These are phyloP conservation scores for Lathyrus tuberosus DNA, from an alignment of 306 rosid species.

Conservation along the genomic window DNA sequence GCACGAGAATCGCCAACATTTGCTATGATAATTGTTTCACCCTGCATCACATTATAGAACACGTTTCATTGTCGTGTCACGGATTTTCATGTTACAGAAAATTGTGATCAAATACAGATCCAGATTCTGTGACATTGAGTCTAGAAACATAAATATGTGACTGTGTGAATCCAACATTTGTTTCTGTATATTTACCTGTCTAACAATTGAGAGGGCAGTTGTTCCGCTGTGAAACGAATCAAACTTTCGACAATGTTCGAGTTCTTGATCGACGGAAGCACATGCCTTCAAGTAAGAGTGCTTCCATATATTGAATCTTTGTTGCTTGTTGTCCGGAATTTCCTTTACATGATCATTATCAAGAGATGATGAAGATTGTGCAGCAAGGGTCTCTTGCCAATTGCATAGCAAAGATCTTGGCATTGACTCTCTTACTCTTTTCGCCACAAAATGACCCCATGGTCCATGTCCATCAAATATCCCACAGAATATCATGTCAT, in stretches of 20 bases:
- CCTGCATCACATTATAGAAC: slow-evolving; percentile 56
- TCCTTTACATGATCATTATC: slow-evolving; percentile 43
- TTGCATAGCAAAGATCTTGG: slow-evolving; percentile 70
- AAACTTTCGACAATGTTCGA: slow-evolving; percentile 65
- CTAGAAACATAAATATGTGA: background rate
- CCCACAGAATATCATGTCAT: slow-evolving; percentile 89
- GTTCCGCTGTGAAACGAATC: slow-evolving; percentile 88
- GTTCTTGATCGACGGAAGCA: slow-evolving; percentile 79
- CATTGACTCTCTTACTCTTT: slow-evolving; percentile 76
- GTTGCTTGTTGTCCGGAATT: slow-evolving; percentile 51
- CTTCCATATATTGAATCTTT: slow-evolving; percentile 71
- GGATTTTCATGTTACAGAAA: too few species aligned
- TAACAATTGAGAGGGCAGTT: slow-evolving; percentile 81
- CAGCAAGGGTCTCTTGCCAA: slow-evolving; percentile 79
- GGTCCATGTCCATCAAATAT: slow-evolving; percentile 93
- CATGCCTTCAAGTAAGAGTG: slow-evolving; percentile 81
- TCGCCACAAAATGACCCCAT: slow-evolving; percentile 96
- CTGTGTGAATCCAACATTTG: background rate
- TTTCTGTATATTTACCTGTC: slow-evolving; percentile 61
- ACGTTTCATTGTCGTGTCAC: background rate
- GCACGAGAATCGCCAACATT: slow-evolving; percentile 98
- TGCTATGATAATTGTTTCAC: slow-evolving; percentile 68
- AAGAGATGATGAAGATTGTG: slow-evolving; percentile 57
- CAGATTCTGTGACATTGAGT: background rate
- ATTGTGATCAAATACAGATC: background rate